Base-by-base conservation (phyloP, 2,329 filamentous ascomycete genomes). In the Arthrobotrys conoides region DNA sequence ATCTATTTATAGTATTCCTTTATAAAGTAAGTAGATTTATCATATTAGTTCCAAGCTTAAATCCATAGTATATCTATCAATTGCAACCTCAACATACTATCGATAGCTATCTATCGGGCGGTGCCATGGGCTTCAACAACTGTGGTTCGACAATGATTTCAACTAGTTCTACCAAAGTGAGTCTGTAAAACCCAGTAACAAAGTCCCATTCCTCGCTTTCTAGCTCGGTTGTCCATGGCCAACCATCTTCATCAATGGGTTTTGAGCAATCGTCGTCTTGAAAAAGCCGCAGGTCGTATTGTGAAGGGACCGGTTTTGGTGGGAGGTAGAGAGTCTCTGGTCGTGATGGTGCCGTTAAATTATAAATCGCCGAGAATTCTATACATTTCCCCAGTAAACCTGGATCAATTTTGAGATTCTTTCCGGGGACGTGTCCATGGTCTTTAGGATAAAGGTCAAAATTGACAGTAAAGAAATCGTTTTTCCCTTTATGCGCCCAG, bases 391-490 rank as follows among this genome's bases (percentile, higher is more conserved):
- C 44, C 5, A 36, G 10, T 14, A 53, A 55, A n/a, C 18, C 16
- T 38, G n/a, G 38, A 30, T 71, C 67, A n/a, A 76, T 20, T 8
- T 16, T 27, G 36, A 70, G 44, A 2, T 46, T 16, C 24, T 27
- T 24, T 4, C 38, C 66, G 5, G 14, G 16, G 6, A 76, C 33
- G 4, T 65, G 8, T 0, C 72, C 72, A 18, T 66, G 65, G 8
- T 69, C 48, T 22, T 64, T 57, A 16, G 72, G 72, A 30, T 41
- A 44, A 2, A 76, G 65, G 22, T 41, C 41, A 27, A 76, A 76
- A 22, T 33, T 44, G 20, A 44, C 27, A 16, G 20, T 33, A 18
- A 70, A 48, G 6, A 49, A 59, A 9, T 51, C n/a, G 10, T 14
- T n/a, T 18, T 16, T 24, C 3, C 18, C 33, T 4, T 24, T 61